Base-by-base conservation (phyloP, 192 early-diverging fungal species). In the Linderina pennispora region DNA sequence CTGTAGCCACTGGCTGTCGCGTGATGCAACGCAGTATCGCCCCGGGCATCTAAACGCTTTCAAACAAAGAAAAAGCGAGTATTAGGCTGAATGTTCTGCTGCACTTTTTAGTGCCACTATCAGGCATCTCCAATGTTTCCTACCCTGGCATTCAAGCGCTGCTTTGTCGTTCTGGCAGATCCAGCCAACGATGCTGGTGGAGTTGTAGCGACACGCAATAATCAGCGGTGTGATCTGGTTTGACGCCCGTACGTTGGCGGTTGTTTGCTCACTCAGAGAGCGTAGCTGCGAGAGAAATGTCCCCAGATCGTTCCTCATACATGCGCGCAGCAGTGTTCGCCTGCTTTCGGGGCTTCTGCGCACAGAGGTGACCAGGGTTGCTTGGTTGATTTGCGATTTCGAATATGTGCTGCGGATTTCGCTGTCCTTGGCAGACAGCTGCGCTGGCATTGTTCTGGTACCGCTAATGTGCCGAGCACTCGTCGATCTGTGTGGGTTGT, bases 11-110 rank as follows among this genome's bases (percentile, higher is more conserved):
- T 16, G 0, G 59, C 50, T 4, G 48, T 48, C 1, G 58, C 59
- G 21, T 70, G 50, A 25, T 70, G 66, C 16, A 70, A 28, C 10
- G 66, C 59, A 5, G 66, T 58, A 33, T 70, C 62, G 1, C 66
- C 60, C n/a, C 33, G 55, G 0, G 26, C 34, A 18, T 70, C 66
- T 70, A 31, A 31, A 31, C 11, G 11, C n/a, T n/a, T 31, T 57
- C 28, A 52, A 5, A 11, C 5, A 14, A 24, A 1, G 5, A 28
- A 19, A 41, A 41, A 41, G 14, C 3, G 11, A 23, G 2, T 31
- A 31, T 31, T 45, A 43, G 62, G 58, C n/a, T 54, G 54, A 7
- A 23, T 35, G 32, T 69, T 55, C 3, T 53, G 45, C 1, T 26
- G 35, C 16, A 52, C 57, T 6, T 39, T 11, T 8, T 31, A 8